Evolutionary conservation across 2,329 filamentous ascomycete species (phyloP).

Genomic region (Rutstroemia sydowiana): DNA sequence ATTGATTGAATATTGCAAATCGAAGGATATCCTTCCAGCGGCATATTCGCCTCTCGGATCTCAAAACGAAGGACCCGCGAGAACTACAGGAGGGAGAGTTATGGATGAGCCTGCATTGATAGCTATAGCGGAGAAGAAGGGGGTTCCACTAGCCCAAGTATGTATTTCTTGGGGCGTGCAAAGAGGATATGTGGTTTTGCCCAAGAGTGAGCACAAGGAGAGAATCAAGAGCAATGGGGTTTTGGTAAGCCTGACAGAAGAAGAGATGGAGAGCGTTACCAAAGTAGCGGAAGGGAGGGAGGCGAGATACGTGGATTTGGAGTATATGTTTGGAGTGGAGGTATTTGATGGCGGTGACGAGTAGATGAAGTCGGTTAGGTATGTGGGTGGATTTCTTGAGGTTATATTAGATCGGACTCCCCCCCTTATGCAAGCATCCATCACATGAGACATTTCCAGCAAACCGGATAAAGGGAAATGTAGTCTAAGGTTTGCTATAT

Average conservation of each 20-base stretch:
- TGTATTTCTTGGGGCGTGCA: slow-evolving; percentile 65
- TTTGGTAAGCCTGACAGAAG: slow-evolving; percentile 54
- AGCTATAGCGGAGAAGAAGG: slow-evolving; percentile 54
- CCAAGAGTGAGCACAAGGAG: slow-evolving; percentile 61
- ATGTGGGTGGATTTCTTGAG: background rate
- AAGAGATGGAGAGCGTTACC: slow-evolving; percentile 50
- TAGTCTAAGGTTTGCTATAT: too few relatives aligned
- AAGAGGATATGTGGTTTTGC: slow-evolving; percentile 60
- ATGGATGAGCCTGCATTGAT: slow-evolving; percentile 50
- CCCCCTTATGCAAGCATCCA: background rate
- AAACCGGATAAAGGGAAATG: too few relatives aligned
- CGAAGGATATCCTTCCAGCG: slow-evolving; percentile 63
- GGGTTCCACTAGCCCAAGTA: slow-evolving; percentile 51
- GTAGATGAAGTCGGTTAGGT: background rate
- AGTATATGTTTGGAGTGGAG: slow-evolving; percentile 67
- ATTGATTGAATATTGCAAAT: slow-evolving; percentile 59
- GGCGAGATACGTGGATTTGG: slow-evolving; percentile 71
- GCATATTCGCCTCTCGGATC: slow-evolving; percentile 64
- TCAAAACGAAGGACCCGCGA: slow-evolving; percentile 47
- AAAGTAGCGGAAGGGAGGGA: slow-evolving; percentile 56
- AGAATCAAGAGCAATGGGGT: slow-evolving; percentile 64
- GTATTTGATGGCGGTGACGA: slow-evolving; percentile 30
- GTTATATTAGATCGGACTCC: background rate
- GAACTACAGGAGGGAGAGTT: slow-evolving; percentile 55
- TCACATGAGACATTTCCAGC: background rate